Conservation (phyloP, 805 yeast species). For the Zygoascus flipseniorum region DNA sequence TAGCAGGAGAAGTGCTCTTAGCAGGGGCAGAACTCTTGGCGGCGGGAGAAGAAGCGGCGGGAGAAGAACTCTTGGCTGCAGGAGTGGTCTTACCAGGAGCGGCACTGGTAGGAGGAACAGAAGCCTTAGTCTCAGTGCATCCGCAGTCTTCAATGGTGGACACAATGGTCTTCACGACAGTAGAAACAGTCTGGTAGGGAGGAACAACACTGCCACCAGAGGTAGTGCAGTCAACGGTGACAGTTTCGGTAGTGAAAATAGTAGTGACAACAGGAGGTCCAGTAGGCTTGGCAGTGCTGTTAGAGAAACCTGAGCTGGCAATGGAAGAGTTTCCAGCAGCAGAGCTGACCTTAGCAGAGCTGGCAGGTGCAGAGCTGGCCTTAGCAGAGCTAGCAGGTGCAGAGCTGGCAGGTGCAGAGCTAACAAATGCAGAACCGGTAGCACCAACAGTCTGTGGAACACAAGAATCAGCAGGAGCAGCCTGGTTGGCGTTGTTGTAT, state of each 20-base stretch:
- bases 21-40: background rate
- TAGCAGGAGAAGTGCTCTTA: background rate
- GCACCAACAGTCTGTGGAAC: background rate
- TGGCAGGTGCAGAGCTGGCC: conserved; percentile 8
- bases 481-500: conserved; percentile 3
- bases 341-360: conserved; percentile 4
- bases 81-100: conserved; percentile 5
- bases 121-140: background rate
- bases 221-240: conserved; percentile 13
- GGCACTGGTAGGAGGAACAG: background rate
- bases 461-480: conserved; percentile 3
- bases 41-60: conserved; percentile 2
- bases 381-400: conserved; percentile 14
- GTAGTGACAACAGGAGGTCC: background rate
- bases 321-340: conserved; percentile 3
- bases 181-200: background rate
- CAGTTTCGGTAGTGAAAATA: background rate
- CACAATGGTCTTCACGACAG: background rate
- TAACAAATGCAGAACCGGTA: background rate
- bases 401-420: conserved; percentile 7
- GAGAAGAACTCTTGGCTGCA: conserved; percentile 1
- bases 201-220: conserved; percentile 8
- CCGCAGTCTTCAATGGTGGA: background rate
- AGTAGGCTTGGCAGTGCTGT: background rate
- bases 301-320: background rate